phyloP scores from a whole-genome alignment of 2,329 filamentous ascomycete genomes.

The Diplodia scrobiculata region DNA sequence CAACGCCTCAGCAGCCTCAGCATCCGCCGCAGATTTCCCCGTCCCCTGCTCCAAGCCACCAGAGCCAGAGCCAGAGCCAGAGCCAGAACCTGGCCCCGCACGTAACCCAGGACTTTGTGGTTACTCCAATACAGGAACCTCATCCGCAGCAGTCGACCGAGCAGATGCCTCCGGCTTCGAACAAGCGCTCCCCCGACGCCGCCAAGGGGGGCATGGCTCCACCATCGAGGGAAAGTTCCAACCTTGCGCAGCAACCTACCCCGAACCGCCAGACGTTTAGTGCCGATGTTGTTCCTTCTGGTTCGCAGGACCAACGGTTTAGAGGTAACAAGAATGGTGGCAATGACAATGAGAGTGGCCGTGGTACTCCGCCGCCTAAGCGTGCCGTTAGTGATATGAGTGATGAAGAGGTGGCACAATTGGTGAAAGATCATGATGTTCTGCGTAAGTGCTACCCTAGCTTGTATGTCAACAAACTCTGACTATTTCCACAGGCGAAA shows the following conservation, averaged over 20 bases:
- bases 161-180: constrained; percentile 23
- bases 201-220: constrained; percentile 5
- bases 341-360: constrained; percentile 42
- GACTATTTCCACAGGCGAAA: constrained; percentile 64
- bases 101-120: background rate
- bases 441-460: constrained; percentile 43
- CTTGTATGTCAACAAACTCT: constrained; percentile 32
- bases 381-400: constrained; percentile 49
- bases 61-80: constrained; percentile 27
- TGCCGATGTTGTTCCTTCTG: constrained; percentile 50
- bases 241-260: background rate
- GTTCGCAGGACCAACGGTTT: constrained; percentile 50
- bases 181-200: constrained; percentile 20
- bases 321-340: constrained; percentile 42
- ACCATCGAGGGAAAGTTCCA: constrained; percentile 14
- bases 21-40: constrained; percentile 42
- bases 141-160: constrained; percentile 3
- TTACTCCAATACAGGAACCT: constrained; percentile 17
- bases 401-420: constrained; percentile 51
- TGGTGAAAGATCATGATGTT: constrained; percentile 55
- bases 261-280: constrained; percentile 45
- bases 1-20: constrained; percentile 39
- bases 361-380: constrained; percentile 50
- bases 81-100: constrained; percentile 38
- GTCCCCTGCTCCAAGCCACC: constrained; percentile 37